Base-by-base conservation (phyloP, 2,329 filamentous ascomycete species). In the Dendrostoma leiphaemia region DNA sequence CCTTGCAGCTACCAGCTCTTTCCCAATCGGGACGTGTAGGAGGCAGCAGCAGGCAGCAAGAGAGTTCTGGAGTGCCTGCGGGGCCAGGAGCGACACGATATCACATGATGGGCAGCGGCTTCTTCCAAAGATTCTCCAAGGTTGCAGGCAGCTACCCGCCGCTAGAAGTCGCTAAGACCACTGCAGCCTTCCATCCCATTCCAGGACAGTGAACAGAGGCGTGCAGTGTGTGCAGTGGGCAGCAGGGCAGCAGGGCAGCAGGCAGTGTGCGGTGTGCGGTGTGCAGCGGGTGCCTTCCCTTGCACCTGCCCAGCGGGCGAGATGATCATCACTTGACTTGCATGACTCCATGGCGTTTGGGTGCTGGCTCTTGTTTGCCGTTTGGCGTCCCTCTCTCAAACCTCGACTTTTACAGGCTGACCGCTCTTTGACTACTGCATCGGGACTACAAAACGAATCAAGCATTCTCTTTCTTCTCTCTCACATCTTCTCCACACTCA, bases 31-130 rank as follows among this genome's bases (percentile, higher is more conserved):
- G 47, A 49, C 47, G 19, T 19, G 5, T 29, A 17, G 34, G 15
- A 40, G 46, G 46, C 46, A 48, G 24, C 46, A 48, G 46, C 46
- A 48, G 46, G 46, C 47, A 49, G 47, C 47, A 49, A n/a, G n/a
- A n/a, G n/a, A n/a, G n/a, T n/a, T n/a, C n/a, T n/a, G 26, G 21
- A 26, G n/a, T 10, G 17, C 26, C 12, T 8, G 24, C 15, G 13
- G 26, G 17, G 44, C 17, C 15, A 17, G 10, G 44, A 24, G 31
- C 31, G 21, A 32, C 47, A 40, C 47, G 47, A 49, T 41, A 49
- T 49, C 47, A 49, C 47, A 21, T 49, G 47, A 49, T 29, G 15
- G 35, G 10, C 17, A 40, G 35, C 44, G 29, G 32, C 38, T 41
- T 23, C 21, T 41, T 23, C 21, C n/a, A n/a, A n/a, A n/a, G n/a